Conservation (phyloP, 108 stramenopile genomes). For the Skeletonema costatum region DNA sequence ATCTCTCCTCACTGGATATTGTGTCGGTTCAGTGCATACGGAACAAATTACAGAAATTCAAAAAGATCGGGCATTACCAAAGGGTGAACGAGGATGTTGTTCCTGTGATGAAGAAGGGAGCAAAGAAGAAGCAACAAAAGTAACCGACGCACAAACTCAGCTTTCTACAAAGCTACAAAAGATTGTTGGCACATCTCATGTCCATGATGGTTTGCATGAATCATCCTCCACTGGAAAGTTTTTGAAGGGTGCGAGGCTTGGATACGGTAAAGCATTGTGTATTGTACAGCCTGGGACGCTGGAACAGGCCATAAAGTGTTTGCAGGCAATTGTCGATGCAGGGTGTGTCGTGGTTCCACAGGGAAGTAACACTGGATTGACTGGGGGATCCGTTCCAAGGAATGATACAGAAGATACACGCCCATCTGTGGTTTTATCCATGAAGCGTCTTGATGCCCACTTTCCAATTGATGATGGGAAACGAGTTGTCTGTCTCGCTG, state of each 20-base stretch:
- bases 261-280: conserved; percentile 55
- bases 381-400: conserved; percentile 82
- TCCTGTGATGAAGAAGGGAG: conserved; percentile 23
- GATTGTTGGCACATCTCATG: conserved; percentile 70
- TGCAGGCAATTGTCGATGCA: conserved; percentile 70
- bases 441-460: conserved; percentile 70
- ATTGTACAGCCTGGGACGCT: conserved; percentile 76
- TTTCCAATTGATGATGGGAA: conserved; percentile 84
- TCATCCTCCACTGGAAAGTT: conserved; percentile 49
- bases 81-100: conserved; percentile 49
- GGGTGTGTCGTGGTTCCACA: conserved; percentile 62
- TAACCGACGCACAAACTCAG: conserved; percentile 56
- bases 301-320: conserved; percentile 57
- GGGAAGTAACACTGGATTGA: conserved; percentile 84
- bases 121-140: conserved; percentile 30
- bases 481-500: conserved; percentile 77
- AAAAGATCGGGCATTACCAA: conserved; percentile 39
- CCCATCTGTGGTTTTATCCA: conserved; percentile 68
- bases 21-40: conserved; percentile 27
- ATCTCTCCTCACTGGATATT: conserved; percentile 36
- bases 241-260: conserved; percentile 76
- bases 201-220: conserved; percentile 50
- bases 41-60: conserved; percentile 21
- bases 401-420: conserved; percentile 48
- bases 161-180: conserved; percentile 49